Evolutionary conservation across 1,284 basidiomycete genomes (phyloP), one percentile per base, ranked within the genome.

Genomic region (Heterobasidion parviporum): DNA sequence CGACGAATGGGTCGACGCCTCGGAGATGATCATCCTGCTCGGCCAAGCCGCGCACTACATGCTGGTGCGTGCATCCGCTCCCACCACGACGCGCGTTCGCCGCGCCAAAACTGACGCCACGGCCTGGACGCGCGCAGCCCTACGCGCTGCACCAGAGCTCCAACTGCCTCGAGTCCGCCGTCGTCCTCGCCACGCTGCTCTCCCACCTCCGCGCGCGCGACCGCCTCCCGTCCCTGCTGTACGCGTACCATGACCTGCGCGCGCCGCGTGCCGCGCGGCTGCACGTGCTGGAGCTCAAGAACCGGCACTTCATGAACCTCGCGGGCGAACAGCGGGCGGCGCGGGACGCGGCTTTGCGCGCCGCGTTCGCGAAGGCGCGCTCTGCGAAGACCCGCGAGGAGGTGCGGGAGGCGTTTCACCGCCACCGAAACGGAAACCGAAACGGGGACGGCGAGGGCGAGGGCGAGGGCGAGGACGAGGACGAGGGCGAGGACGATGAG

Each of bases 101-200:
- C 9, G 32, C 14, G 3, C 41, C 4, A 3, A 5, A 78, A 78
- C 82, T 12, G 26, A n/a, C 10, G 18, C 26, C 26, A 26, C 81
- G 41, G 18, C 18, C 18, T 15, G 45, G 83, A 20, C 55, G 38
- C 20, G 12, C 18, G 7, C 49, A 14, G 26, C 15, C 50, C 14
- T 5, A 36, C 12, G 34, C 26, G 12, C 15, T 34, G 9, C 8
- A n/a, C 18, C n/a, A 43, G 14, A 44, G 20, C 7, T 50, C 38
- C 20, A 26, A 8, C 45, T 32, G 0, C 81, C 80, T 87, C 53
- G 84, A 87, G 67, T 85, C 87, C 57, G 82, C 78, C 0, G 81
- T 79, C 0, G 79, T 84, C 1, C 71, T 87, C 33, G 85, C 82
- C 0, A 75, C 75, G 53, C 73, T 85, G 12, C 74, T 86, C 61